Evolutionary conservation across 179 eudicot species (phyloP), one percentile per base, ranked within the genome.

Genomic region (Spinacia oleracea): DNA sequence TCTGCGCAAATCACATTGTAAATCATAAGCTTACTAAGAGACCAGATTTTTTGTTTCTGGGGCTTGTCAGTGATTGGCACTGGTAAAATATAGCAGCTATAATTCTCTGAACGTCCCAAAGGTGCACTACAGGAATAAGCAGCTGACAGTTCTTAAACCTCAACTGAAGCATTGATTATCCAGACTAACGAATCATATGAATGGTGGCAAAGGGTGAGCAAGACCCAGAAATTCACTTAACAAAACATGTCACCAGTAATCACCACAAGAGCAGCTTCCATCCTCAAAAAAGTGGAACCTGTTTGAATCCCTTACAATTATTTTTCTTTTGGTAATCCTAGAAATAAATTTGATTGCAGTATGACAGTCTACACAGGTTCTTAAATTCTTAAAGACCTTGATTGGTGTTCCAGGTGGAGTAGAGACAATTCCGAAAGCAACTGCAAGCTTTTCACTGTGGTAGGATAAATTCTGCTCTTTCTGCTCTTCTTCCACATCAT

Each of bases 401-500:
- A 92, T 77, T 2, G 83, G 74, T 9, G 92, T 88, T 64, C 92
- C 92, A 4, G 89, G 86, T 10, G 90, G 85, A 16, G 93, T 88
- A 27, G 91, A 85, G 71, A 92, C 81, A 1, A 92, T 87, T 34
- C 88, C 97, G 58, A 86, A 92, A 48, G 96, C 97, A 79, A 92
- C 92, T 16, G 97, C 97, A 25, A 92, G 93, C 78, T 89, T 92
- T 87, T 92, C 97, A 20, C 97, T 92, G 73, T 92, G 97, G 83
- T 89, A 84, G 48, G 83, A 88, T 6, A 92, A 86, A 51, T 88
- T 88, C 55, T 91, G 88, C 84, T 92, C 97, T 72, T 92, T 92
- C 79, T 92, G 96, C 81, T 92, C 97, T 77, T 92, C 97, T 76
- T 92, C 97, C 40, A 92, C 92, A 75, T 92, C 97, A 72, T 92